Conservation (phyloP, 179 eudicot genomes). For the Silene vulgaris region DNA sequence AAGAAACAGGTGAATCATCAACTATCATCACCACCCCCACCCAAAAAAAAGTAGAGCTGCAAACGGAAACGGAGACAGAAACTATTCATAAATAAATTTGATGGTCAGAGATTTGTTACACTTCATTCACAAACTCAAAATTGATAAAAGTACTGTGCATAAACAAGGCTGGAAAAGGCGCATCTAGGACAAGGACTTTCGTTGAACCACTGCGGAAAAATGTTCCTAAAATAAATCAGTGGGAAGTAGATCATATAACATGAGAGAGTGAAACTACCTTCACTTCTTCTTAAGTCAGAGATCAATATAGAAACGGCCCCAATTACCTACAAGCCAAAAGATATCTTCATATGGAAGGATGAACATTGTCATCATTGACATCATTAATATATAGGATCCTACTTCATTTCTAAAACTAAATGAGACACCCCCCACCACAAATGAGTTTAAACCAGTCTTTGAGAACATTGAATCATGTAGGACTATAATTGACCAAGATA, state of each 20-base stretch:
- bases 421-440: background rate
- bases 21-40: background rate
- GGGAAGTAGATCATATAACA: slow-evolving; percentile 33
- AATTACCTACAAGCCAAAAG: slow-evolving; percentile 97
- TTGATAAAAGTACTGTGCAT: background rate
- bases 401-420: slow-evolving; percentile 4
- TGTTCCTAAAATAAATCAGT: slow-evolving; percentile 18
- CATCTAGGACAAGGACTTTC: background rate
- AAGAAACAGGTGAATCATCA: background rate
- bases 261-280: slow-evolving; percentile 86
- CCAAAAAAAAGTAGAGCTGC: background rate
- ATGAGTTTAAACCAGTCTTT: background rate
- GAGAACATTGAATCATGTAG: background rate
- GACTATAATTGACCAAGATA: background rate
- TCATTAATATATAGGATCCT: slow-evolving; percentile 24
- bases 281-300: slow-evolving; percentile 88
- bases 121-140: background rate
- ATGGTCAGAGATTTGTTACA: background rate
- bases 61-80: background rate
- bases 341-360: slow-evolving; percentile 70
- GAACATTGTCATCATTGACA: slow-evolving; percentile 60
- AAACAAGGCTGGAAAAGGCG: background rate
- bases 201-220: background rate
- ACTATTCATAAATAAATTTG: background rate
- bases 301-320: slow-evolving; percentile 87